These are phyloP conservation scores for Hypomontagnella submonticulosa DNA, from an alignment of 495 filamentous ascomycete species.

Conservation along the genomic window DNA sequence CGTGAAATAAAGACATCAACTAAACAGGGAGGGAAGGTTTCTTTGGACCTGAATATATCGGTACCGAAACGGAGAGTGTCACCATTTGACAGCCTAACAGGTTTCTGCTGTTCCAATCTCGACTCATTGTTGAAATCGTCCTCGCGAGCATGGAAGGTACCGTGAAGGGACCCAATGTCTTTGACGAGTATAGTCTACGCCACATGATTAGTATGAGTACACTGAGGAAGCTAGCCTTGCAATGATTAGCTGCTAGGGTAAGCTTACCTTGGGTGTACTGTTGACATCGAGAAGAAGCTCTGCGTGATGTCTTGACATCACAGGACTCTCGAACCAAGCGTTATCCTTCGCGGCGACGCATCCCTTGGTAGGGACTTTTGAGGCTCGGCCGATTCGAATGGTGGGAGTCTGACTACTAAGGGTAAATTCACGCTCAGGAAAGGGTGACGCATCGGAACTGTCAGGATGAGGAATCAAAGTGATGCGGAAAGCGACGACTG, in stretches of 20 bases:
- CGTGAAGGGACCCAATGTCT: slow-evolving; percentile 68
- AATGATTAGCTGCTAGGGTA: not conserved
- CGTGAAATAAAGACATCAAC: slow-evolving; percentile 38
- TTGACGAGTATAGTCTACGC: slow-evolving; percentile 55
- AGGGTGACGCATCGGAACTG: not conserved
- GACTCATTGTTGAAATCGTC: slow-evolving; percentile 35
- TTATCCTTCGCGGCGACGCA: slow-evolving; percentile 62
- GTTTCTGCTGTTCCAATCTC: slow-evolving; percentile 21
- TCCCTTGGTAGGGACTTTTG: slow-evolving; percentile 53
- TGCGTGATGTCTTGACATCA: slow-evolving; percentile 85
- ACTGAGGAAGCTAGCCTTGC: not conserved
- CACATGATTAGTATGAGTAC: slow-evolving; percentile 33
- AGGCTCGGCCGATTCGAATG: slow-evolving; percentile 54
- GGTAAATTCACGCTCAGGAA: slow-evolving; percentile 47
- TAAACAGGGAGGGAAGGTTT: slow-evolving; percentile 54
- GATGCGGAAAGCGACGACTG: slow-evolving; percentile 32
- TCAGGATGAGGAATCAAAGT: slow-evolving; percentile 29
- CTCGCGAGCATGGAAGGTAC: slow-evolving; percentile 59
- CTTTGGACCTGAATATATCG: slow-evolving; percentile 53
- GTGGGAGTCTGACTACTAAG: slow-evolving; percentile 36
- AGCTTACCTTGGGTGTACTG: slow-evolving; percentile 14
- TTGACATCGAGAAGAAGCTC: slow-evolving; percentile 60
- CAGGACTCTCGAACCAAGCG: slow-evolving; percentile 80
- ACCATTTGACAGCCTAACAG: slow-evolving; percentile 45
- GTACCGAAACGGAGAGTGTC: slow-evolving; percentile 61